A percentile compares a stretch with the other conserved stretches of the same genome.
Evolutionary conservation across 345 rosid species (phyloP).

Genomic region (Geranium rotundifolium): DNA sequence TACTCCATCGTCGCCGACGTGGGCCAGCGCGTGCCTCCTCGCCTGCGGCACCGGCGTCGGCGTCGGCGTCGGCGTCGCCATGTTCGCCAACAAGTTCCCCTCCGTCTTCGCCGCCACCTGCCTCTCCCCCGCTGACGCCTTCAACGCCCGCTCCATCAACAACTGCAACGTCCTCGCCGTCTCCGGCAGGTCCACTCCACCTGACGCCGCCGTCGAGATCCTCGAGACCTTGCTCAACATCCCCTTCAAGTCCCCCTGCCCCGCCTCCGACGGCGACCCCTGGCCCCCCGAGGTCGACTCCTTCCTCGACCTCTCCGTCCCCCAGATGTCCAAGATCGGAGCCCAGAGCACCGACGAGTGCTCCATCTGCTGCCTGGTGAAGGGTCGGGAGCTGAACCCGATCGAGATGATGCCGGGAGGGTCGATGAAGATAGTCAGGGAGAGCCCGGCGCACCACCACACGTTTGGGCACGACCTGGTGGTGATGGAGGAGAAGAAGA

Average conservation of each 20-base stretch:
- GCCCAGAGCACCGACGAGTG: slow-evolving; percentile 21
- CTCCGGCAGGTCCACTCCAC: slow-evolving; percentile 46
- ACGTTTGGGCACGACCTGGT: slow-evolving; percentile 81
- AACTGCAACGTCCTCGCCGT: slow-evolving; percentile 75
- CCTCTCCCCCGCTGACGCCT: slow-evolving; percentile 51
- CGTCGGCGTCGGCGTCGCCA: slow-evolving; percentile 67
- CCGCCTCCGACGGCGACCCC: slow-evolving; percentile 43
- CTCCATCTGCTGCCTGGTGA: slow-evolving; percentile 48
- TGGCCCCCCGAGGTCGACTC: slow-evolving; percentile 47
- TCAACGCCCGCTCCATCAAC: slow-evolving; percentile 67
- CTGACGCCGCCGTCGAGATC: slow-evolving; percentile 53
- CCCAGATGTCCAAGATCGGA: slow-evolving; percentile 49
- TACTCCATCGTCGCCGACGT: slow-evolving; percentile 75
- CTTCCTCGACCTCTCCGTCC: slow-evolving; percentile 42
- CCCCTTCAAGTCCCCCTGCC: slow-evolving; percentile 73
- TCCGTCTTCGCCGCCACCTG: slow-evolving; percentile 76
- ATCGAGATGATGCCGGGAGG: slow-evolving; percentile 74
- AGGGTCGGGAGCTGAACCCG: slow-evolving; percentile 45
- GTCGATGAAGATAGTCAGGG: slow-evolving; percentile 82
- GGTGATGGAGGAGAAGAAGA: slow-evolving; percentile 63
- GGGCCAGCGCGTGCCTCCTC: slow-evolving; percentile 52
- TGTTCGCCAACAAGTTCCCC: slow-evolving; percentile 86
- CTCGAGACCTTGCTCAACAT: slow-evolving; percentile 57
- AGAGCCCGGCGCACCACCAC: slow-evolving; percentile 85
- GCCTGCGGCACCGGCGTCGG: slow-evolving; percentile 66